A percentile compares a stretch with the other conserved stretches of the same genome.
Conservation (phyloP, 2,329 filamentous ascomycete genomes). For the Colletotrichum sp. region DNA sequence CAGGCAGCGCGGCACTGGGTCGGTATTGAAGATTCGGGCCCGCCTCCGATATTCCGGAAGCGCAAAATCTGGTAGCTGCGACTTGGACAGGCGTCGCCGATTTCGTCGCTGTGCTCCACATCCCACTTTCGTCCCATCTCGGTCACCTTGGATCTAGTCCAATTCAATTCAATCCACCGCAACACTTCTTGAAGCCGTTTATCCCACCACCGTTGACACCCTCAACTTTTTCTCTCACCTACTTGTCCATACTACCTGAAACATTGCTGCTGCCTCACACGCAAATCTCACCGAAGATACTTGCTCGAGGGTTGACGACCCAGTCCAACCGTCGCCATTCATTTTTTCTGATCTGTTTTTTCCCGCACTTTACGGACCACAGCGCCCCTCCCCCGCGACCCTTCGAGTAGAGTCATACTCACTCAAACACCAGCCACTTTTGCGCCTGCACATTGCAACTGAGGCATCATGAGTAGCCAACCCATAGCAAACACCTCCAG, state of each 20-base stretch:
- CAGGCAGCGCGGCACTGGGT: not conserved
- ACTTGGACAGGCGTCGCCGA: slow-evolving; percentile 17
- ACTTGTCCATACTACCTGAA: not conserved
- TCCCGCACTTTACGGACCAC: not conserved
- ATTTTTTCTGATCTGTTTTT: not conserved
- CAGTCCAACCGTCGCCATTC: slow-evolving; percentile 7
- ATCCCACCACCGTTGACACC: not conserved
- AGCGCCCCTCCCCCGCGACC: slow-evolving; percentile 10
- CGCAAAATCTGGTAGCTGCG: slow-evolving; percentile 15
- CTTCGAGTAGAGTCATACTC: slow-evolving; percentile 5
- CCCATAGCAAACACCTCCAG: slow-evolving; percentile 35
- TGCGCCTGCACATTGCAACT: not conserved
- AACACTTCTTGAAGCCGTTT: not conserved
- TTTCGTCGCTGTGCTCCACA: slow-evolving; percentile 19
- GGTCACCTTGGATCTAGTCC: not conserved
- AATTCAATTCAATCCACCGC: slow-evolving; percentile 3
- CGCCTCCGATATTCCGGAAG: slow-evolving; percentile 20
- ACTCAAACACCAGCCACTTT: not conserved
- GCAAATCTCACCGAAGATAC: not conserved
- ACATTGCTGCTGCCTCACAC: not conserved
- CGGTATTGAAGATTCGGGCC: slow-evolving; percentile 9
- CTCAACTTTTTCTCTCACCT: not conserved
- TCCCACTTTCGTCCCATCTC: slow-evolving; percentile 20
- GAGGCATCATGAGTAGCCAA: slow-evolving; percentile 16
- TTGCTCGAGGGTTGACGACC: slow-evolving; percentile 3